A percentile compares a stretch with the other conserved stretches of the same genome.
Evolutionary conservation across 768 basidiomycete genomes (phyloP).

Genomic region (Royoungia palumana): DNA sequence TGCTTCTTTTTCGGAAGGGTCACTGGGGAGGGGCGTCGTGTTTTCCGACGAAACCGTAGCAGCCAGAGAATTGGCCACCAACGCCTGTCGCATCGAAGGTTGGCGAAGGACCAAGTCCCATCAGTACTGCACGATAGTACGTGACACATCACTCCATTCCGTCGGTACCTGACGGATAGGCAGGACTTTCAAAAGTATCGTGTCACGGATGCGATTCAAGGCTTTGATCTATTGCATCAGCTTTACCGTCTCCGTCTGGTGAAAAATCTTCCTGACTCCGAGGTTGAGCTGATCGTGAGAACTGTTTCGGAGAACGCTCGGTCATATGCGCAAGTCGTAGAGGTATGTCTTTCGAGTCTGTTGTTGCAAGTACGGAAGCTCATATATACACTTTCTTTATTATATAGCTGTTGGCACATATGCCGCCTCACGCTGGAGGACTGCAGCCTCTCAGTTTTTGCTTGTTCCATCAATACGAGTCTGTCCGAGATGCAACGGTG

Average conservation of each 20-base stretch:
- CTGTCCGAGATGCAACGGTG: constrained; percentile 74
- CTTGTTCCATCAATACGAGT: constrained; percentile 82
- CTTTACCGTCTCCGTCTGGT: constrained; percentile 73
- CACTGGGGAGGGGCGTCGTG: constrained; percentile 76
- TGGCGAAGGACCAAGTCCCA: constrained; percentile 88
- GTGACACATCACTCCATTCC: constrained; percentile 19
- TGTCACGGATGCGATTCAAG: constrained; percentile 59
- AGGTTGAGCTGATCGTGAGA: constrained; percentile 72
- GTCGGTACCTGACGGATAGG: constrained; percentile 7
- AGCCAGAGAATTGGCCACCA: constrained; percentile 66
- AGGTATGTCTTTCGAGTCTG: constrained; percentile 47
- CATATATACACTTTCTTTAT: not conserved
- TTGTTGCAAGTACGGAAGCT: too few species aligned
- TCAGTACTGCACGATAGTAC: constrained; percentile 64
- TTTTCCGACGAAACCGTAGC: constrained; percentile 70
- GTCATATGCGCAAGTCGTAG: constrained; percentile 84
- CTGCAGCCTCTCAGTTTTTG: constrained; percentile 84
- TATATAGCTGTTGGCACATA: constrained; percentile 70
- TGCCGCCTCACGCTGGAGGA: constrained; percentile 77
- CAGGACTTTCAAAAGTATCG: constrained; percentile 68
- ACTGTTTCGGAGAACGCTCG: constrained; percentile 68
- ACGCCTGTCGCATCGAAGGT: constrained; percentile 85
- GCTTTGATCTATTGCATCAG: constrained; percentile 86
- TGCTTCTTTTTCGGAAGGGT: constrained; percentile 41
- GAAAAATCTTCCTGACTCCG: constrained; percentile 67